Percentiles rank a stretch among this genome's conserved stretches.
Conservation (phyloP, 495 filamentous ascomycete genomes). For the Aspergillus hancockii region DNA sequence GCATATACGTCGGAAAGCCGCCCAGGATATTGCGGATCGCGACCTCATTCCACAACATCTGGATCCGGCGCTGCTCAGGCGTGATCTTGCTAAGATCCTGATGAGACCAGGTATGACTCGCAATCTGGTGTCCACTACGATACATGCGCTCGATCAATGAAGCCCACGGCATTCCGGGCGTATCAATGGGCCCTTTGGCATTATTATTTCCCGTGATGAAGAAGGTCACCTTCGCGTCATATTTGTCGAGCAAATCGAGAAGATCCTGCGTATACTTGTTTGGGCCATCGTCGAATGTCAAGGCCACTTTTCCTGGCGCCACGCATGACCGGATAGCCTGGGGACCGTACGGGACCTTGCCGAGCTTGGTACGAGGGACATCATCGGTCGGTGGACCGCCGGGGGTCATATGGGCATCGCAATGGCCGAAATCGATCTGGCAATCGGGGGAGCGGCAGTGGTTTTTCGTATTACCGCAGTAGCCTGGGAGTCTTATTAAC, state of each 20-base stretch:
- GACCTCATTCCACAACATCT: constrained; percentile 79
- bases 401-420: constrained; percentile 69
- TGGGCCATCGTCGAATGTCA: constrained; percentile 82
- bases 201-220: constrained; percentile 77
- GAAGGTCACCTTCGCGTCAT: constrained; percentile 73
- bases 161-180: constrained; percentile 54
- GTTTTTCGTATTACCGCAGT: constrained; percentile 60
- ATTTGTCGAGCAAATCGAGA: constrained; percentile 66
- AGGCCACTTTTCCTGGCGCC: constrained; percentile 62
- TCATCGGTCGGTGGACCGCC: constrained; percentile 58
- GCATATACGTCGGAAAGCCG: constrained; percentile 83
- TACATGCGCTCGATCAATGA: constrained; percentile 68
- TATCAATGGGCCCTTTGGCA: constrained; percentile 71
- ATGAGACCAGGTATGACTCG: constrained; percentile 85
- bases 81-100: constrained; percentile 64
- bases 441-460: constrained; percentile 73
- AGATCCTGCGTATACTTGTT: constrained; percentile 67
- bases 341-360: constrained; percentile 60
- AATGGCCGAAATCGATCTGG: constrained; percentile 65
- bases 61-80: constrained; percentile 56
- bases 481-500: constrained; percentile 34
- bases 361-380: constrained; percentile 60
- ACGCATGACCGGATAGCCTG: constrained; percentile 67
- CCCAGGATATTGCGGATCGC: constrained; percentile 78
- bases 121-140: constrained; percentile 75